Base-by-base conservation (phyloP, 768 basidiomycete species). In the Trametes cubensis region DNA sequence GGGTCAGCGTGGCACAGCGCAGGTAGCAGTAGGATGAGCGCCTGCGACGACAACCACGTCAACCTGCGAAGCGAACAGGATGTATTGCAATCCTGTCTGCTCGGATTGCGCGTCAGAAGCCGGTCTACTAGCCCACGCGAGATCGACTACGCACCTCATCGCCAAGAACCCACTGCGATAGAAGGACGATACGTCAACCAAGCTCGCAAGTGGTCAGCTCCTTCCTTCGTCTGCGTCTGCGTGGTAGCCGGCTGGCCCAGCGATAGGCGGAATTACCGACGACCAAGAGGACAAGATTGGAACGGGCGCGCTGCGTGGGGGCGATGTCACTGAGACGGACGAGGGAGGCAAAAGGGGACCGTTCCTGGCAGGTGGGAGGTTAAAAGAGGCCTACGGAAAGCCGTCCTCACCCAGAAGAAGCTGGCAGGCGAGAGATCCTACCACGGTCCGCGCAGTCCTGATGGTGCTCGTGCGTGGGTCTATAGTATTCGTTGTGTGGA, bases 281-380 rank as follows among this genome's bases (percentile, higher is more conserved):
- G 25, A 28, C 23, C 41, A 17, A 34, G 21, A 34, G 50, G 17
- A 47, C 49, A 15, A 44, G 42, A 38, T 21, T 50, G 40, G 42
- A 44, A 39, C 20, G 23, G 25, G 15, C 17, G 38, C 21, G 23
- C 20, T 25, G 51, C 20, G 38, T 25, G 38, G 38, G 20, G 34
- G 30, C 30, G 14, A 10, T 13, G 20, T 20, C 11, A 53, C 38
- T n/a, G 28, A 17, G 34, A 26, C 13, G 34, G 40, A 20, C 51
- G 23, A 54, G 20, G 51, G 52, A 48, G n/a, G 52, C n/a, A 55
- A 61, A 61, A 20, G 40, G n/a, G 42, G 39, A 48, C 30, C 53
- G 53, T 41, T 28, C 46, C 60, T 34, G 48, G 47, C 45, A 46
- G 60, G 48, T 61, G 54, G 40, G 60, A 61, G 25, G 48, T 61